A percentile compares a stretch with the other conserved stretches of the same genome.
Evolutionary conservation across 768 basidiomycete species (phyloP).

Genomic region (Ramaria sp.): DNA sequence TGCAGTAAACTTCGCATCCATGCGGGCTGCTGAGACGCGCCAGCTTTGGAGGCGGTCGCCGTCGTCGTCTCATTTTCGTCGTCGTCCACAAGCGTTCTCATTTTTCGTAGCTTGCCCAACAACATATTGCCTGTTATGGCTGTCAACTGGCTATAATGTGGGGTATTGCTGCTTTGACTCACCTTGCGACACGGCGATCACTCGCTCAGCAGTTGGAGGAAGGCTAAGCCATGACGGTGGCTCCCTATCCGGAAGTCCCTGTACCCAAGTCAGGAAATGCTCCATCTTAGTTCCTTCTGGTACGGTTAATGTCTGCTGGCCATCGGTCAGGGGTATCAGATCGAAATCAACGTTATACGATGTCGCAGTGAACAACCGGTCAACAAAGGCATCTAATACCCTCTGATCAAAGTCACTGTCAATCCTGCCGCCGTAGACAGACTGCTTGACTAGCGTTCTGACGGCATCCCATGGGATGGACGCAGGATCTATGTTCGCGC

Average conservation of each 20-base stretch:
- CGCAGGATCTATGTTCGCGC: constrained; percentile 85
- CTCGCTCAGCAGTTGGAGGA: constrained; percentile 83
- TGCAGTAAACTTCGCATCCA: constrained; percentile 89
- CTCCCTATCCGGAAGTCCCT: constrained; percentile 81
- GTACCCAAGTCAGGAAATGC: constrained; percentile 86
- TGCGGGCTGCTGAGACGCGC: constrained; percentile 69
- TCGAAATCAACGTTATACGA: constrained; percentile 94
- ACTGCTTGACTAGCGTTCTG: constrained; percentile 88
- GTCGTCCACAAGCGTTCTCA: constrained; percentile 82
- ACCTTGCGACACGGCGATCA: constrained; percentile 91
- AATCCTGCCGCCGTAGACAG: constrained; percentile 88
- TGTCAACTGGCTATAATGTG: not conserved
- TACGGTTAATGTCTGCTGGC: constrained; percentile 46
- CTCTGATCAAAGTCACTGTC: constrained; percentile 94
- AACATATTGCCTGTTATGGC: constrained; percentile 59
- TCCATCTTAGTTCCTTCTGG: constrained; percentile 92
- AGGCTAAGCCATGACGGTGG: constrained; percentile 93
- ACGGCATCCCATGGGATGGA: constrained; percentile 93
- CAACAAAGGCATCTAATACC: constrained; percentile 89
- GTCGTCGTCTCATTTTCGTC: constrained; percentile 54
- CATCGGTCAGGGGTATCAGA: constrained; percentile 59
- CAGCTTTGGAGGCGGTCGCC: constrained; percentile 49
- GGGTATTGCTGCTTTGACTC: constrained; percentile 12
- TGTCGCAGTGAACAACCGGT: constrained; percentile 72
- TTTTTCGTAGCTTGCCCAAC: constrained; percentile 81